Evolutionary conservation across 2,329 filamentous ascomycete genomes (phyloP).

Genomic region (Pestalotiopsis sp.): DNA sequence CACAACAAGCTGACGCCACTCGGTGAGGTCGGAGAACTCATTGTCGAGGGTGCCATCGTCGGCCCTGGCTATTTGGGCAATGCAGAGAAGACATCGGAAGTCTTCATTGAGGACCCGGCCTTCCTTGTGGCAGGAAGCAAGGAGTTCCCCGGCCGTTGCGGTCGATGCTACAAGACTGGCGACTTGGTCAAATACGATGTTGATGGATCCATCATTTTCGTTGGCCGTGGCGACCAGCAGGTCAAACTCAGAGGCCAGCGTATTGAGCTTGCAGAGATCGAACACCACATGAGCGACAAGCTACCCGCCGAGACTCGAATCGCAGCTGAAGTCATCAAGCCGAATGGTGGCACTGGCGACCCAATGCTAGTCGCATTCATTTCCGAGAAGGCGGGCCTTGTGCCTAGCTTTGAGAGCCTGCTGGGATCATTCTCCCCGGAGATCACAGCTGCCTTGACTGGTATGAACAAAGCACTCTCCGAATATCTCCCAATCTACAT

Average conservation of each 20-base stretch:
- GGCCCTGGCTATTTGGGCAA: slow-evolving; percentile 63
- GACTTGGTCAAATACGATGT: slow-evolving; percentile 56
- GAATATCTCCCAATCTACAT: slow-evolving; percentile 42
- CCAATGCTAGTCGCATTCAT: slow-evolving; percentile 48
- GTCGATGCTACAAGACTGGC: slow-evolving; percentile 59
- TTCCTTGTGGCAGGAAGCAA: slow-evolving; percentile 48
- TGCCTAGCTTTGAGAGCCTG: slow-evolving; percentile 22
- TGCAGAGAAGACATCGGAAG: slow-evolving; percentile 53
- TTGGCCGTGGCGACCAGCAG: slow-evolving; percentile 67
- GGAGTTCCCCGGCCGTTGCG: slow-evolving; percentile 34
- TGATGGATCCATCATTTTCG: slow-evolving; percentile 54
- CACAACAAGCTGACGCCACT: slow-evolving; percentile 47
- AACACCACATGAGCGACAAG: slow-evolving; percentile 46
- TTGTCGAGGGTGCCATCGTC: slow-evolving; percentile 60
- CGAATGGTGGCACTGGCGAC: slow-evolving; percentile 37
- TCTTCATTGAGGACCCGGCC: slow-evolving; percentile 56
- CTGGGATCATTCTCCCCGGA: slow-evolving; percentile 24
- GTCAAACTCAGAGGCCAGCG: slow-evolving; percentile 67
- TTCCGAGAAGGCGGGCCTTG: slow-evolving; percentile 28
- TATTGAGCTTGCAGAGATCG: slow-evolving; percentile 59
- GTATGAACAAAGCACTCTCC: slow-evolving; percentile 28
- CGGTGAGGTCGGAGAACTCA: slow-evolving; percentile 51
- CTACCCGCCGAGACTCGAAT: slow-evolving; percentile 43
- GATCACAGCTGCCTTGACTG: slow-evolving; percentile 26
- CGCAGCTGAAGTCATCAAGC: slow-evolving; percentile 48